Conservation (phyloP, 768 basidiomycete genomes). For the Leucocoprinus leucothites region DNA sequence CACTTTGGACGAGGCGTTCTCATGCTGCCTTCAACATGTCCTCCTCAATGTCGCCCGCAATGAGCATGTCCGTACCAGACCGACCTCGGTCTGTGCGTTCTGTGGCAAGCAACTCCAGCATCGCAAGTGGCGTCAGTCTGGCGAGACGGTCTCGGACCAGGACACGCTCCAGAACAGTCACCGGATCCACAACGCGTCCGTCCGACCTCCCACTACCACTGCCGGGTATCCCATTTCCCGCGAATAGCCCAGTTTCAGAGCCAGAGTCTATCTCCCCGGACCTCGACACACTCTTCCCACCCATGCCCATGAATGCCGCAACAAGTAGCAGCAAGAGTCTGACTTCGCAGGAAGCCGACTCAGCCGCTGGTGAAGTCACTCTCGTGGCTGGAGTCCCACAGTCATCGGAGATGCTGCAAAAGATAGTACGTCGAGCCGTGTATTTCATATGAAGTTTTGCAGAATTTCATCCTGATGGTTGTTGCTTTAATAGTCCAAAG, state of each 20-base stretch:
- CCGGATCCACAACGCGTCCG: slow-evolving; percentile 25
- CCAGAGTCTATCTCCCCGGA: slow-evolving; percentile 22
- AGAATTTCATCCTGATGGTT: slow-evolving; percentile 14
- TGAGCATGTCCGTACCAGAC: slow-evolving; percentile 20
- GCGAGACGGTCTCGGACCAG: slow-evolving; percentile 51
- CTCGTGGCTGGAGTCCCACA: slow-evolving; percentile 25
- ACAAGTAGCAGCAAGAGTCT: slow-evolving; percentile 24
- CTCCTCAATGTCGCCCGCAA: slow-evolving; percentile 24
- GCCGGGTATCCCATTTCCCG: slow-evolving; percentile 25
- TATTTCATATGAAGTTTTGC: slow-evolving; percentile 10
- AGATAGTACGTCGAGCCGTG: slow-evolving; percentile 31
- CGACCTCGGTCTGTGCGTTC: slow-evolving; percentile 42
- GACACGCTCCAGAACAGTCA: slow-evolving; percentile 52
- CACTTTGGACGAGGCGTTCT: slow-evolving; percentile 10
- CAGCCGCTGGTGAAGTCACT: slow-evolving; percentile 25
- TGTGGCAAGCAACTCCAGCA: slow-evolving; percentile 47
- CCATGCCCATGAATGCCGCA: slow-evolving; percentile 23
- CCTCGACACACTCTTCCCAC: slow-evolving; percentile 14
- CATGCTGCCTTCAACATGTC: slow-evolving; percentile 19
- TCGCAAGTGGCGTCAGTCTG: slow-evolving; percentile 47
- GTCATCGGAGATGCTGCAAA: slow-evolving; percentile 23
- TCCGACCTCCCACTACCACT: slow-evolving; percentile 22
- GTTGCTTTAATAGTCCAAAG: slow-evolving; percentile 28
- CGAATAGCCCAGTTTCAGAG: slow-evolving; percentile 15
- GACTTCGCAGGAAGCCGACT: slow-evolving; percentile 20